phyloP scores from a whole-genome alignment of 306 rosid species.

The Astragalus glycyphyllos region DNA sequence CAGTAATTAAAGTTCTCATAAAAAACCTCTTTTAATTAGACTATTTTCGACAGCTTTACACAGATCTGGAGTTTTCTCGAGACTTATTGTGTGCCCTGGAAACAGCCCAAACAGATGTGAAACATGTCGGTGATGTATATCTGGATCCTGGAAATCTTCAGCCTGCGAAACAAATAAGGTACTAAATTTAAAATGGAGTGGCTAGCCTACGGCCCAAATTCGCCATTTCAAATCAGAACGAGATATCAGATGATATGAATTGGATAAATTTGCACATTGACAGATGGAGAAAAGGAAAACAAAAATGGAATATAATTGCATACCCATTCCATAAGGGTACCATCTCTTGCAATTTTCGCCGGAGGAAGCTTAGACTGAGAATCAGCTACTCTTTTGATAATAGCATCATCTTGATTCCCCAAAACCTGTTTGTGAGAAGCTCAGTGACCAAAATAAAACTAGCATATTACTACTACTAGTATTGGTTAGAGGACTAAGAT shows the following conservation, averaged over 20 bases:
- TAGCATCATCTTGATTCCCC: constrained; percentile 69
- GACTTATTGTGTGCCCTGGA: constrained; percentile 86
- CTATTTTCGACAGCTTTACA: constrained; percentile 73
- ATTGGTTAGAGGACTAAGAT: constrained; percentile 32
- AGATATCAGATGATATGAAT: constrained; percentile 9
- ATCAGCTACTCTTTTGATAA: constrained; percentile 57
- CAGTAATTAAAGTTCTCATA: constrained; percentile 34
- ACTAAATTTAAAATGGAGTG: constrained; percentile 28
- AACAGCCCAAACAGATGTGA: constrained; percentile 88
- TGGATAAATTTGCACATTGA: not conserved
- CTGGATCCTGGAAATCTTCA: constrained; percentile 85
- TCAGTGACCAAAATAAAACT: constrained; percentile 33
- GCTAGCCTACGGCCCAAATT: constrained; percentile 21
- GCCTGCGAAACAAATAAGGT: constrained; percentile 58
- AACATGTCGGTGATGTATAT: constrained; percentile 78
- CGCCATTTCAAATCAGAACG: constrained; percentile 16
- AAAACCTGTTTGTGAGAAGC: constrained; percentile 60
- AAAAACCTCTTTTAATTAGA: constrained; percentile 81
- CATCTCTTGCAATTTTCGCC: constrained; percentile 78
- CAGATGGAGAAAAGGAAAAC: constrained; percentile 25
- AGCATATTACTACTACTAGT: constrained; percentile 6
- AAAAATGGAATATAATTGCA: constrained; percentile 34
- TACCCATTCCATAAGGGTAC: constrained; percentile 97
- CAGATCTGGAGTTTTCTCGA: constrained; percentile 75
- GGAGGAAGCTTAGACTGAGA: constrained; percentile 79